Evolutionary conservation across 1,284 basidiomycete species (phyloP), one percentile per base, ranked within the genome.

Genomic region (Puccinia polysora): DNA sequence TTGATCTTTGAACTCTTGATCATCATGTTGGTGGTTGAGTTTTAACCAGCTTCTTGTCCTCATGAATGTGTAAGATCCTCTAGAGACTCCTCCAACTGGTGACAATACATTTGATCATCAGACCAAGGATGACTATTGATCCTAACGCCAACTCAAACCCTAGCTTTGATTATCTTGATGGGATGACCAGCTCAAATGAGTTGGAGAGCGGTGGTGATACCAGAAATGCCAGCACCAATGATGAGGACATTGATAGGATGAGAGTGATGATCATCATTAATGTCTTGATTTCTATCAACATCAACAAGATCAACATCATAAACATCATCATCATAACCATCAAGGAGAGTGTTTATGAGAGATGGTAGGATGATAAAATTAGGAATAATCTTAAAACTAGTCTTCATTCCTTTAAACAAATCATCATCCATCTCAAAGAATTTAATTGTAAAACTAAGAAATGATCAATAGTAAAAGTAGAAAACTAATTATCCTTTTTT

Each of bases 21-120:
- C 23, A 32, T 60, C 53, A n/a, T n/a, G n/a, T n/a, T n/a, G n/a
- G n/a, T n/a, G n/a, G 56, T 59, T 40, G 20, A 59, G 43, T n/a
- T 59, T 59, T n/a, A 25, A 38, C 20, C 10, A 59, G 8, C 36
- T 1, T 40, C 43, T 59, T 0, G 32, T 65, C 45, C 36, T 70
- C 10, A 81, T 75, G 58, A 78, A 80, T 12, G 76, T 58, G 59
- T 78, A 78, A 28, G 76, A 75, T 25, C 77, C 77, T 30, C 65
- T 49, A 0, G 77, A 71, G 40, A 15, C 49, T 65, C 28, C 73
- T 70, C 78, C 78, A 78, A 32, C 77, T 72, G 4, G 78, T 78
- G 2, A 74, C 74, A 38, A 77, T 73, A 4, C 74, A 72, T 50
- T 74, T 67, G 28, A 60, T 56, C 40, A 40, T 38, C n/a, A 30